These are phyloP conservation scores for Massariosphaeria phaeospora DNA, from an alignment of 495 filamentous ascomycete genomes.

Conservation along the genomic window DNA sequence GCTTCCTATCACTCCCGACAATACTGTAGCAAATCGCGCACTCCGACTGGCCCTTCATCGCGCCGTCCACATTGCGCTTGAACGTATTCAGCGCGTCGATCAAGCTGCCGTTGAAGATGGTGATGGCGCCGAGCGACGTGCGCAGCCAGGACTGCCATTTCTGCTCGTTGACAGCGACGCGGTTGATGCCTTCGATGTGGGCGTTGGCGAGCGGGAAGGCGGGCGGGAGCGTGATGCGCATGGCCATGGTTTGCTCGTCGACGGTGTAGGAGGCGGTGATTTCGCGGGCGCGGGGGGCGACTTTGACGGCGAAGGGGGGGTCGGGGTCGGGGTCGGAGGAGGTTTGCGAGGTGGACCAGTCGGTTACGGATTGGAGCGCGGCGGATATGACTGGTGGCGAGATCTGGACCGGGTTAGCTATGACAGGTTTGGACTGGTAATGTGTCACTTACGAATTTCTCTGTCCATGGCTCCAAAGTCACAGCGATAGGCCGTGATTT, in stretches of 20 bases:
- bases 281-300: slow-evolving; percentile 63
- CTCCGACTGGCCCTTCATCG: slow-evolving; percentile 87
- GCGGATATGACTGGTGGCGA: slow-evolving; percentile 74
- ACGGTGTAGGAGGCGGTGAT: slow-evolving; percentile 77
- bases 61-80: slow-evolving; percentile 73
- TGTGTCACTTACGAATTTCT: slow-evolving; percentile 53
- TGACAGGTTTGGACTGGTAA: neutral
- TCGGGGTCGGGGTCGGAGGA: slow-evolving; percentile 62
- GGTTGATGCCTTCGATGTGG: slow-evolving; percentile 67
- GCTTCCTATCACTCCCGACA: slow-evolving; percentile 75
- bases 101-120: slow-evolving; percentile 79
- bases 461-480: slow-evolving; percentile 73
- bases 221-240: slow-evolving; percentile 69
- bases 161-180: slow-evolving; percentile 79
- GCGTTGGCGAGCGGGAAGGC: slow-evolving; percentile 77
- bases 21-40: slow-evolving; percentile 97
- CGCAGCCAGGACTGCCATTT: slow-evolving; percentile 85
- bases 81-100: slow-evolving; percentile 81
- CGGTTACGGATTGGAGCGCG: slow-evolving; percentile 61
- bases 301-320: slow-evolving; percentile 65
- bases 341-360: slow-evolving; percentile 58
- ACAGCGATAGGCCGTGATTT: slow-evolving; percentile 69
- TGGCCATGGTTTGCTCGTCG: slow-evolving; percentile 77
- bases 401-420: slow-evolving; percentile 43
- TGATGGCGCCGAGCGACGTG: slow-evolving; percentile 86